Base-by-base conservation (phyloP, 169 alveolate genomes). In the Toxoplasma gondii region DNA sequence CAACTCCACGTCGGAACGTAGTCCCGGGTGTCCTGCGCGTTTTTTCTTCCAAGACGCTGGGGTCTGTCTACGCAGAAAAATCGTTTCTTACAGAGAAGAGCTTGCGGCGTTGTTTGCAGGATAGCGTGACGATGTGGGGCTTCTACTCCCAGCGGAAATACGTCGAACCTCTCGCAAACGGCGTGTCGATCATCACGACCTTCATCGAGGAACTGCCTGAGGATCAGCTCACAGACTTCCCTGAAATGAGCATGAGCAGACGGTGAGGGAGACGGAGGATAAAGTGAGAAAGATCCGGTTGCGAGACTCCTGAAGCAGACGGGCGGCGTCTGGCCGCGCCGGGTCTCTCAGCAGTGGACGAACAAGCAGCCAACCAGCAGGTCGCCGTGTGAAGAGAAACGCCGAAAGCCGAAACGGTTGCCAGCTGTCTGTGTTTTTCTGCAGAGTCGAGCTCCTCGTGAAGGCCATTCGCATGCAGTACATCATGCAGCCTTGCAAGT, bases 121-220 rank as follows among this genome's bases (percentile, higher is more conserved):
- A 97, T 80, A 91, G 97, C 92, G 94, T 97, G 78, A 96, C 98
- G 45, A 95, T 97, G 95, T 96, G 97, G 88, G 98, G 97, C 43
- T 96, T 96, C 92, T 97, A 96, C 94, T 96, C 98, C 36, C 96
- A 96, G 95, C 91, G 98, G 10, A 97, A 97, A 90, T 97, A 97
- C 81, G 94, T 97, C 36, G 98, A 97, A 88, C 98, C 98, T 4
- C 96, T 97, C 44, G 95, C 97, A 10, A 96, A 96, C 88, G 96
- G 95, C 43, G 97, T 94, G 36, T 93, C 97, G 86, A 84, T 96
- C 41, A 64, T 96, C 70, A 96, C 97, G 49, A 83, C 94, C 38
- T 96, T 96, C 69, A 78, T 96, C 43, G 91, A 95, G 38, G 70
- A 81, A 44, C 94, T 96, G 58, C 97, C 97, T 7, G 92, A 58